Evolutionary conservation across 2,329 filamentous ascomycete genomes (phyloP).

Genomic region (Malbranchea zuffiana): DNA sequence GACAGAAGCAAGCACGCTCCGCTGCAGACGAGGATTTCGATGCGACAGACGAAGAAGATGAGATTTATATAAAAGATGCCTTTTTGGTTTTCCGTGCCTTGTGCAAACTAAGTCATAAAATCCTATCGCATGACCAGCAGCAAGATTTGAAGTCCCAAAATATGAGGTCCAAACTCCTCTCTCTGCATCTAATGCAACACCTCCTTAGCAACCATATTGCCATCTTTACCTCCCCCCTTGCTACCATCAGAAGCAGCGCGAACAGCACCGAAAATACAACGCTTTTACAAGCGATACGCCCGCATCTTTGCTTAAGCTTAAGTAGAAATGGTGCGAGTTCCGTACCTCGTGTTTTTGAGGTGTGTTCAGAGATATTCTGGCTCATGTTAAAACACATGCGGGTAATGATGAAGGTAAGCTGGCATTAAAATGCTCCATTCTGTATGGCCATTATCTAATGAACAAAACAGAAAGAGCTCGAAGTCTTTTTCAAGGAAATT

Average conservation of each 20-base stretch:
- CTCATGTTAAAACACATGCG: conserved; percentile 90
- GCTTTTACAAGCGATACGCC: conserved; percentile 91
- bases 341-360: conserved; percentile 83
- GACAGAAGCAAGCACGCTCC: conserved; percentile 36
- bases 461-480: conserved; percentile 67
- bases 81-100: conserved; percentile 96
- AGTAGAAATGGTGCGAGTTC: conserved; percentile 93
- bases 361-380: conserved; percentile 96
- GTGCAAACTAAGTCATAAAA: conserved; percentile 92
- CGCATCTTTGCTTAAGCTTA: conserved; percentile 88
- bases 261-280: conserved; percentile 71
- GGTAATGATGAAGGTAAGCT: conserved; percentile 72
- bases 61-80: conserved; percentile 92
- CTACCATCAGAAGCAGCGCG: conserved; percentile 84
- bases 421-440: background rate
- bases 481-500: conserved; percentile 95
- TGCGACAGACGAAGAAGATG: conserved; percentile 60
- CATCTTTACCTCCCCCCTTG: conserved; percentile 82
- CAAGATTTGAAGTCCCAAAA: conserved; percentile 87
- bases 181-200: conserved; percentile 88
- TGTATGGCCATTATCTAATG: conserved; percentile 15
- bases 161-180: conserved; percentile 94
- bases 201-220: conserved; percentile 86
- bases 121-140: conserved; percentile 77
- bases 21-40: conserved; percentile 32